Evolutionary conservation across 2,329 filamentous ascomycete genomes (phyloP).

Genomic region (Apiospora sp.): DNA sequence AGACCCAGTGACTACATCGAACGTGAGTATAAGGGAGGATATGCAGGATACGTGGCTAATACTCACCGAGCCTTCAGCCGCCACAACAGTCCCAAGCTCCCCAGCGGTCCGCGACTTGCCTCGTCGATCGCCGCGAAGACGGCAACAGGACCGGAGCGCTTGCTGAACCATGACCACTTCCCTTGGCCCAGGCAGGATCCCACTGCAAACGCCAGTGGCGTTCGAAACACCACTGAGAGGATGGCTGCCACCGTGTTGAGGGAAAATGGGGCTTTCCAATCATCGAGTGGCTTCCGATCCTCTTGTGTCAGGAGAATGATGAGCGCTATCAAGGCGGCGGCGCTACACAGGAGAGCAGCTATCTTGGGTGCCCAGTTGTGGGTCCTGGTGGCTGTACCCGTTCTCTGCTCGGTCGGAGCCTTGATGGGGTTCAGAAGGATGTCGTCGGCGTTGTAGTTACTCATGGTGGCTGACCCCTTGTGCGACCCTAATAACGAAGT

Average conservation of each 20-base stretch:
- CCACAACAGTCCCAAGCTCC: conserved; percentile 34
- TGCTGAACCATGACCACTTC: conserved; percentile 38
- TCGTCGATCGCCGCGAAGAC: conserved; percentile 38
- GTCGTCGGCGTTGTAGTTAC: neutral
- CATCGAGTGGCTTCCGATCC: conserved; percentile 26
- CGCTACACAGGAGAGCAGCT: conserved; percentile 28
- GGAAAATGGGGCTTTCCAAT: conserved; percentile 32
- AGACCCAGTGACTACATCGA: conserved; percentile 28
- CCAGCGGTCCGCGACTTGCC: conserved; percentile 37
- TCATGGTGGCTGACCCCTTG: no score
- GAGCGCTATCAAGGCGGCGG: conserved; percentile 26
- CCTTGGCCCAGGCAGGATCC: conserved; percentile 36
- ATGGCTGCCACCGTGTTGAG: conserved; percentile 33
- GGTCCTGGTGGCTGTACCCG: neutral
- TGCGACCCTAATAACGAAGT: no score
- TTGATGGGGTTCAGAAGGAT: neutral
- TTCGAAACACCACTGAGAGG: conserved; percentile 31
- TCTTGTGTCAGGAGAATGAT: conserved; percentile 29
- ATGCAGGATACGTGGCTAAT: neutral
- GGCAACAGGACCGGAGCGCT: conserved; percentile 30
- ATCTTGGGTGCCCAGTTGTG: conserved; percentile 32
- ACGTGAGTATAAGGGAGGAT: neutral
- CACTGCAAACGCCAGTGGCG: conserved; percentile 34
- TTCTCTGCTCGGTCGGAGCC: neutral
- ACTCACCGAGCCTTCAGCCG: conserved; percentile 32